These are phyloP conservation scores for Colletotrichum coccodes DNA, from an alignment of 2,329 filamentous ascomycete species.

Conservation along the genomic window DNA sequence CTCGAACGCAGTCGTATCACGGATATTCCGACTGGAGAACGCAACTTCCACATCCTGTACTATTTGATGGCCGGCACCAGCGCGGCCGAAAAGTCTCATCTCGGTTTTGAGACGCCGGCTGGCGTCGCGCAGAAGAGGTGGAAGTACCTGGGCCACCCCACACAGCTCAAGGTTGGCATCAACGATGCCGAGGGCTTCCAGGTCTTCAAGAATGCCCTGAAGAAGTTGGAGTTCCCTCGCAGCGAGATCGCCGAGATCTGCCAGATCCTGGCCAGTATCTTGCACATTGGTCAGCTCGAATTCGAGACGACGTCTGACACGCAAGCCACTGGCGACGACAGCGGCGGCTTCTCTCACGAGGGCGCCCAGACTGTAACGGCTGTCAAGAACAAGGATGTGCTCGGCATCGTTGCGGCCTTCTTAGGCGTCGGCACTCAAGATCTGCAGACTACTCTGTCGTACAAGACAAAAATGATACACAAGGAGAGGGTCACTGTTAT, in stretches of 20 bases:
- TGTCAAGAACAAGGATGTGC: constrained; percentile 92
- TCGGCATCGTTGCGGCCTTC: constrained; percentile 91
- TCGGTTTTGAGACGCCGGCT: constrained; percentile 68
- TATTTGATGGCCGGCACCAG: constrained; percentile 95
- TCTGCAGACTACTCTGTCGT: constrained; percentile 88
- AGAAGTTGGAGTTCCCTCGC: constrained; percentile 93
- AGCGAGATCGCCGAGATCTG: constrained; percentile 97
- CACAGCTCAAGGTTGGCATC: constrained; percentile 95
- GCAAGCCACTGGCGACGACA: constrained; percentile 84
- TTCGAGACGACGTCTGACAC: constrained; percentile 87
- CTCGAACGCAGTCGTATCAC: constrained; percentile 92
- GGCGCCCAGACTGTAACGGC: constrained; percentile 86
- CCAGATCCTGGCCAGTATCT: constrained; percentile 89
- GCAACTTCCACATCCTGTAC: constrained; percentile 96
- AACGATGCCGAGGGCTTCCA: constrained; percentile 97
- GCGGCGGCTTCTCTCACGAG: constrained; percentile 95
- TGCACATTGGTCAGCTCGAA: constrained; percentile 98
- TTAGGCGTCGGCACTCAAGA: constrained; percentile 84
- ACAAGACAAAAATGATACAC: constrained; percentile 96
- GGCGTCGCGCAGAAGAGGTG: constrained; percentile 77
- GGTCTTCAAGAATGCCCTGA: constrained; percentile 94
- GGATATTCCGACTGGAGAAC: constrained; percentile 92
- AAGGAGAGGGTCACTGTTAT: constrained; percentile 98
- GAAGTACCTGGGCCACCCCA: constrained; percentile 96
- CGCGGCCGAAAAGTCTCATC: constrained; percentile 86